Conservation (phyloP, 1,284 basidiomycete genomes). For the Wolfiporia cocos region DNA sequence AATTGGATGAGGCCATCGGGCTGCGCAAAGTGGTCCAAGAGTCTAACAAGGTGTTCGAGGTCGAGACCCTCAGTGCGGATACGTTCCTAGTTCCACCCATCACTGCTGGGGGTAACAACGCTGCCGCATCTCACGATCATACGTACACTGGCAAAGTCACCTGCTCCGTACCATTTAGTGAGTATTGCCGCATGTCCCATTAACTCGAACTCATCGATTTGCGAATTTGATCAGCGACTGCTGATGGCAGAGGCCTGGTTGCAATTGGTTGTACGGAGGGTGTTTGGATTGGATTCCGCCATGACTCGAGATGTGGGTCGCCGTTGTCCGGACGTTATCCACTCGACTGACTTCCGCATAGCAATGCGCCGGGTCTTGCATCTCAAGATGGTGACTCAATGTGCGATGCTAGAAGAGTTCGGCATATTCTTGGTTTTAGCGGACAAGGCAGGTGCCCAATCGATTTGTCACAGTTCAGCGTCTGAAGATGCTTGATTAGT, state of each 20-base stretch:
- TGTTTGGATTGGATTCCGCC: conserved; percentile 93
- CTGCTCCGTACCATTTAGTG: conserved; percentile 90
- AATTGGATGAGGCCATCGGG: conserved; percentile 84
- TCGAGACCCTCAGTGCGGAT: conserved; percentile 80
- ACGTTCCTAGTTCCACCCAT: conserved; percentile 75
- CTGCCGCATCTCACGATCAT: conserved; percentile 65
- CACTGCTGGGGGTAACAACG: conserved; percentile 31
- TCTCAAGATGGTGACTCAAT: conserved; percentile 87
- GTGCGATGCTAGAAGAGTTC: conserved; percentile 92
- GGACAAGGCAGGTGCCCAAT: conserved; percentile 59
- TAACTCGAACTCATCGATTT: background rate
- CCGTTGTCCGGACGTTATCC: conserved; percentile 1
- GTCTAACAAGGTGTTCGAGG: conserved; percentile 88
- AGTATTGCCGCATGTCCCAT: conserved; percentile 21
- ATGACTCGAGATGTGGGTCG: conserved; percentile 73
- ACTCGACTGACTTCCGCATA: conserved; percentile 21
- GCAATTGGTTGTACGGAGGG: conserved; percentile 95
- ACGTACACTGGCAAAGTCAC: conserved; percentile 86
- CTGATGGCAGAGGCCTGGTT: conserved; percentile 79
- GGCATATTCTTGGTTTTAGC: conserved; percentile 94
- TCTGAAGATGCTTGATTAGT: conserved; percentile 29
- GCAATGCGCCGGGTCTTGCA: conserved; percentile 88
- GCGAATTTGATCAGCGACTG: conserved; percentile 46
- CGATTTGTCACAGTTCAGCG: background rate
- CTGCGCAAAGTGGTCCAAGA: conserved; percentile 85